These are phyloP conservation scores for Curvularia spicifera DNA, from an alignment of 2,329 filamentous ascomycete species.

Conservation along the genomic window DNA sequence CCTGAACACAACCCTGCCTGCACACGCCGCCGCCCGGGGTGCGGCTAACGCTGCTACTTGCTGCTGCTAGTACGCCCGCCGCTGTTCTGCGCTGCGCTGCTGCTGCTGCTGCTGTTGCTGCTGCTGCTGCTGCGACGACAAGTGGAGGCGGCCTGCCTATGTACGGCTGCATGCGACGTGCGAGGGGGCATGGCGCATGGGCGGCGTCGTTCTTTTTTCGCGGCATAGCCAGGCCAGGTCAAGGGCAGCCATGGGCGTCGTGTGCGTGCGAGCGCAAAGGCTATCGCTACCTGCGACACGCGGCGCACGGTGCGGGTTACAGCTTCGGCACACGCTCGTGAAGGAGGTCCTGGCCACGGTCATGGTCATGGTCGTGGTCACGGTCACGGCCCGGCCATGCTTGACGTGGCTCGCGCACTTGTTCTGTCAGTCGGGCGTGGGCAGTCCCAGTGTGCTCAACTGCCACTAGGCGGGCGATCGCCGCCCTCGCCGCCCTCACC, in stretches of 20 bases:
- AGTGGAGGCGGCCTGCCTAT: neutral
- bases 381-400: neutral
- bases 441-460: neutral
- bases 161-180: neutral
- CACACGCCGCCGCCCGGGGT: constrained; percentile 12
- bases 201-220: neutral
- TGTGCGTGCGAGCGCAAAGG: neutral
- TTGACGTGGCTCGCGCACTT: neutral
- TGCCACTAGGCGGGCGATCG: constrained; percentile 14
- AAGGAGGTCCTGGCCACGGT: neutral
- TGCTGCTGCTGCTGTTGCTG: neutral
- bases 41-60: neutral
- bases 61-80: neutral
- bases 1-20: constrained; percentile 31
- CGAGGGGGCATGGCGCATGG: neutral
- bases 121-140: neutral
- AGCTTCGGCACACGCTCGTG: neutral
- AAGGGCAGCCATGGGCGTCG: neutral
- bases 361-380: neutral
- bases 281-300: constrained; percentile 6
- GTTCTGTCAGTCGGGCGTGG: neutral
- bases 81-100: neutral
- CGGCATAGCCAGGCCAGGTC: neutral
- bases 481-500: constrained; percentile 11
- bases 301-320: constrained; percentile 5